These are phyloP conservation scores for Stenogyne calaminthoides DNA, from an alignment of 305 asterid species.

Conservation along the genomic window DNA sequence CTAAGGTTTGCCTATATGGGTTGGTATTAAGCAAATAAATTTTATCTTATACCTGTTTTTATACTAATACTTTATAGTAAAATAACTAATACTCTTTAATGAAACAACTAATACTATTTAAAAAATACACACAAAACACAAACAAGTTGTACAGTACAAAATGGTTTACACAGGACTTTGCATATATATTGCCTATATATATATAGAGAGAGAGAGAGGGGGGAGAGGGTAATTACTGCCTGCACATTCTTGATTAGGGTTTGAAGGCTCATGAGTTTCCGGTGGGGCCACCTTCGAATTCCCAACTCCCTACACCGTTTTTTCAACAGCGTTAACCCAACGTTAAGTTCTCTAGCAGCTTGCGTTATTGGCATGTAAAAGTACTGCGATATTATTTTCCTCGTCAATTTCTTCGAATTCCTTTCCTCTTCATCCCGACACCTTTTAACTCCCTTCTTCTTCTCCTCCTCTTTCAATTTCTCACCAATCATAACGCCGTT, in stretches of 20 bases:
- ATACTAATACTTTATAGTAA: no score
- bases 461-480: not conserved
- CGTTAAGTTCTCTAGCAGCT: conserved; percentile 77
- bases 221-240: conserved; percentile 32
- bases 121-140: no score
- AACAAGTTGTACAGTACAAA: no score
- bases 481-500: not conserved
- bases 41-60: no score
- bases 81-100: no score
- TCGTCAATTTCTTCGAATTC: conserved; percentile 41
- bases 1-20: no score
- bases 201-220: not conserved
- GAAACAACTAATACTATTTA: no score
- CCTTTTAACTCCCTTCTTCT: conserved; percentile 16
- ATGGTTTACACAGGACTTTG: no score
- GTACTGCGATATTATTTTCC: conserved; percentile 50
- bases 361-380: conserved; percentile 82
- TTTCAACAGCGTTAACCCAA: conserved; percentile 83
- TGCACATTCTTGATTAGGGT: conserved; percentile 82
- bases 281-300: conserved; percentile 82
- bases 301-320: conserved; percentile 88
- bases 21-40: no score
- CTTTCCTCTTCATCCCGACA: conserved; percentile 14
- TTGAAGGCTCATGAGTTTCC: conserved; percentile 86
- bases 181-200: no score